phyloP scores from a whole-genome alignment of 805 yeast genomes.

The Yamadazyma olivae region DNA sequence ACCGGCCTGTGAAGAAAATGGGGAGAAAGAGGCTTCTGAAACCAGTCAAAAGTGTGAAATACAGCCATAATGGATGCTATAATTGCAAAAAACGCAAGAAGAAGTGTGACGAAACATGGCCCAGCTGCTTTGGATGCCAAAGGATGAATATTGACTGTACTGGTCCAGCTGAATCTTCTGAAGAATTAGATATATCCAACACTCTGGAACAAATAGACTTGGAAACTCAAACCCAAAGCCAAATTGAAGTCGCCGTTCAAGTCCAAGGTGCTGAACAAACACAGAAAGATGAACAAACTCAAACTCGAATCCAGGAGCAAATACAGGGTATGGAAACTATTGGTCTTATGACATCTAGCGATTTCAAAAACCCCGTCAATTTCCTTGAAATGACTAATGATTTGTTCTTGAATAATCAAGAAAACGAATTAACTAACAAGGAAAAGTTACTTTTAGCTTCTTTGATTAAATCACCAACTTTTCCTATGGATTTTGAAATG shows the following conservation, averaged over 20 bases:
- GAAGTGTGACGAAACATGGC: conserved; percentile 22
- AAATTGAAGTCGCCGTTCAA: too few species aligned
- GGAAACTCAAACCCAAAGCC: too few species aligned
- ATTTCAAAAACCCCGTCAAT: not conserved
- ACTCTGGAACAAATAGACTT: too few species aligned
- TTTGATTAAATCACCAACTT: conserved; percentile 9
- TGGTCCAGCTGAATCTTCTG: too few species aligned
- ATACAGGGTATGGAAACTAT: too few species aligned
- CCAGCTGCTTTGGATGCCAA: conserved; percentile 19
- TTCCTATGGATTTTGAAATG: conserved; percentile 3
- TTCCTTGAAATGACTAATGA: conserved; percentile 5
- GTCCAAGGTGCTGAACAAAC: too few species aligned
- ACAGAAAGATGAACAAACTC: too few species aligned
- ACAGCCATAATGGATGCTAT: conserved; percentile 18
- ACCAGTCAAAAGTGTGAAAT: conserved; percentile 3
- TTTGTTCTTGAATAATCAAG: conserved; percentile 1
- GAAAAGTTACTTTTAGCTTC: conserved; percentile 18
- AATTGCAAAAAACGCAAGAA: conserved; percentile 19
- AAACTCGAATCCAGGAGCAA: too few species aligned
- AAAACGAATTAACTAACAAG: conserved; percentile 8
- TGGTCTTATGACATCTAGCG: too few species aligned
- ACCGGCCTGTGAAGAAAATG: conserved; percentile 15
- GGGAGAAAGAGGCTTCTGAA: conserved; percentile 10
- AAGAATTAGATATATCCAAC: too few species aligned
- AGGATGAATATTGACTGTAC: conserved; percentile 11